Evolutionary conservation across 805 yeast genomes (phyloP).

Genomic region (Nakazawaea siamensis): DNA sequence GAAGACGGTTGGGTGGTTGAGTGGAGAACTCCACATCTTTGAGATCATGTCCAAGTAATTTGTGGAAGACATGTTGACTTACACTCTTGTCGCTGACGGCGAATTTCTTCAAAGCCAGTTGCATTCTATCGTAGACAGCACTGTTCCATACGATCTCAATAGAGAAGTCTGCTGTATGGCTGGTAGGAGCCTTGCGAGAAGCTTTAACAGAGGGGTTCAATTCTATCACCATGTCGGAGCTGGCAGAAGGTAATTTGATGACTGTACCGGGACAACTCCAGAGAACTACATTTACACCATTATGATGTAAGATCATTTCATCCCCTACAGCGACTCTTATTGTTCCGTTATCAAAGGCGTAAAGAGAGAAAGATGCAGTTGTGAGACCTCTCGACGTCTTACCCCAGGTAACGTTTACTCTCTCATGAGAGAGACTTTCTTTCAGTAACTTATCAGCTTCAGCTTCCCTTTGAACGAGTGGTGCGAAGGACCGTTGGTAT

Average conservation of each 20-base stretch:
- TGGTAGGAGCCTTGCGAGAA: slow-evolving; percentile 41
- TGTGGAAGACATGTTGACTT: slow-evolving; percentile 67
- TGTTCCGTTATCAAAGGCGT: slow-evolving; percentile 47
- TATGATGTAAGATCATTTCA: slow-evolving; percentile 61
- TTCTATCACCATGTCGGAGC: slow-evolving; percentile 66
- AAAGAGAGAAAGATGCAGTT: slow-evolving; percentile 59
- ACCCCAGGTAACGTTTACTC: slow-evolving; percentile 69
- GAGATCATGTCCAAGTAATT: slow-evolving; percentile 73
- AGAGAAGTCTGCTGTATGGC: slow-evolving; percentile 57
- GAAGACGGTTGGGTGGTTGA: slow-evolving; percentile 50
- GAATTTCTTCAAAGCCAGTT: slow-evolving; percentile 60
- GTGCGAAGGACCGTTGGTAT: slow-evolving; percentile 80
- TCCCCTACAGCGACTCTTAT: slow-evolving; percentile 67
- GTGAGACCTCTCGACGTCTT: slow-evolving; percentile 55
- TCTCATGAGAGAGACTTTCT: slow-evolving; percentile 72
- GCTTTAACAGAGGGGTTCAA: slow-evolving; percentile 34
- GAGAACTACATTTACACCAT: slow-evolving; percentile 43
- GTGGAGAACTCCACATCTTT: slow-evolving; percentile 54
- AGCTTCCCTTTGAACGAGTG: slow-evolving; percentile 73
- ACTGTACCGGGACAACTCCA: slow-evolving; percentile 76
- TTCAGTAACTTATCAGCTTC: slow-evolving; percentile 68
- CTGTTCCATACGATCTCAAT: slow-evolving; percentile 91
- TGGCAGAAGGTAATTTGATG: slow-evolving; percentile 59
- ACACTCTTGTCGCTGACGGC: slow-evolving; percentile 66
- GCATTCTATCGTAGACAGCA: slow-evolving; percentile 77